Conservation (phyloP, 2,329 filamentous ascomycete genomes). For the Paraphoma sp. region DNA sequence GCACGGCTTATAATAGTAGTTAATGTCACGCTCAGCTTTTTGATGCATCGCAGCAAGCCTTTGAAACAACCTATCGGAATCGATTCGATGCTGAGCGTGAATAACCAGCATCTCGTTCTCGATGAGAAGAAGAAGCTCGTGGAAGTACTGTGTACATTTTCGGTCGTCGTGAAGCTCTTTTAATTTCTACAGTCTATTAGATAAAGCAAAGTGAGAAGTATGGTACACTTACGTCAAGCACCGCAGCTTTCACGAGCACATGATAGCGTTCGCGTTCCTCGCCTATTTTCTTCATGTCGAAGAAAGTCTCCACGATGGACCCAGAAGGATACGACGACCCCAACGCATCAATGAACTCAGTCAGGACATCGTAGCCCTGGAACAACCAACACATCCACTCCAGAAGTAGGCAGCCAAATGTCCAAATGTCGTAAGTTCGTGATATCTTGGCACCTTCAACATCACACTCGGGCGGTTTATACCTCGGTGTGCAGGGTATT, state of each 20-base stretch:
- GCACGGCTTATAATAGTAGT: too few species aligned
- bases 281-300: constrained; percentile 20
- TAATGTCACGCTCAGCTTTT: neutral
- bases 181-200: constrained; percentile 16
- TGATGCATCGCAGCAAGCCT: constrained; percentile 6
- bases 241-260: too few species aligned
- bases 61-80: neutral
- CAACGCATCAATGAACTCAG: constrained; percentile 1
- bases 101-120: constrained; percentile 22
- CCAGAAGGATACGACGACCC: constrained; percentile 6
- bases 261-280: too few species aligned
- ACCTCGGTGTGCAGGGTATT: constrained; percentile 3
- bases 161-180: constrained; percentile 8
- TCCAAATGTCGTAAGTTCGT: constrained; percentile 26
- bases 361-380: neutral
- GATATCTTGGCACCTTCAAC: constrained; percentile 14
- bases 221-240: too few species aligned
- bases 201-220: too few species aligned
- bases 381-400: constrained; percentile 23
- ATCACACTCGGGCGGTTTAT: constrained; percentile 23
- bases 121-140: constrained; percentile 19
- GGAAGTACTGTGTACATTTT: constrained; percentile 19
- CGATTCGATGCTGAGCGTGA: neutral
- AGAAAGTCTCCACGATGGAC: constrained; percentile 15
- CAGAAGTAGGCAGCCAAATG: constrained; percentile 22